Base-by-base conservation (phyloP, 495 filamentous ascomycete species). In the Baudoinia panamericana region DNA sequence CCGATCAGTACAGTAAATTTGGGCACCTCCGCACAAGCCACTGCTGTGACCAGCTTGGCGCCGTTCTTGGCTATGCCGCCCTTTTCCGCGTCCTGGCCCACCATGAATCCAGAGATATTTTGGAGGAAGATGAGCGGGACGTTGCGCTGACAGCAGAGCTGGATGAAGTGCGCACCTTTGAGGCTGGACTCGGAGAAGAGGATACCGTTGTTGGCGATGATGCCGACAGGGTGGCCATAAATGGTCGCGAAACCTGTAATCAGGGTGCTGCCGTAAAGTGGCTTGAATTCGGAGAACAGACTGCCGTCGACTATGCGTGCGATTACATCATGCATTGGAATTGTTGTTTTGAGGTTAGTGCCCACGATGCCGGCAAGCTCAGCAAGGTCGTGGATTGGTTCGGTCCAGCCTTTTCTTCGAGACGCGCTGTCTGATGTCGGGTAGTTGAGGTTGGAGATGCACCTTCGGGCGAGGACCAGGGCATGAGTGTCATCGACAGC, bases 41-140 rank as follows among this genome's bases (percentile, higher is more conserved):
- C 92, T 2, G 90, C 90, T 6, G 86, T 96, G 6, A 97, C 90
- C 13, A 97, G 70, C 65, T 97, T 96, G 0, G 90, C 90, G 29
- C 90, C 90, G 55, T 97, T 93, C 70, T 96, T 96, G 21, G 90
- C 90, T 50, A 97, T 96, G 5, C 90, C 90, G 36, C 85, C 90
- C 29, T 77, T 78, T 60, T 97, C 90, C 3, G 88, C 90, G 52
- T 93, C 85, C 6, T 70, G 71, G 20, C 90, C 90, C 10, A 97
- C 90, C 90, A 97, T 97, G 68, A 97, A 97, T 19, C 90, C 90
- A 5, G 73, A 79, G 57, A 97, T 97, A 56, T 97, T 97, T 56
- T 97, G 90, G 26, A 97, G 62, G 61, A 97, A 97, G 22, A 97
- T 65, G 0, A 97, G 66, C 12, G 90, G 88, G 34, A 96, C 83